phyloP scores from a whole-genome alignment of 2,329 filamentous ascomycete species.

The Sclerotinia glacialis region DNA sequence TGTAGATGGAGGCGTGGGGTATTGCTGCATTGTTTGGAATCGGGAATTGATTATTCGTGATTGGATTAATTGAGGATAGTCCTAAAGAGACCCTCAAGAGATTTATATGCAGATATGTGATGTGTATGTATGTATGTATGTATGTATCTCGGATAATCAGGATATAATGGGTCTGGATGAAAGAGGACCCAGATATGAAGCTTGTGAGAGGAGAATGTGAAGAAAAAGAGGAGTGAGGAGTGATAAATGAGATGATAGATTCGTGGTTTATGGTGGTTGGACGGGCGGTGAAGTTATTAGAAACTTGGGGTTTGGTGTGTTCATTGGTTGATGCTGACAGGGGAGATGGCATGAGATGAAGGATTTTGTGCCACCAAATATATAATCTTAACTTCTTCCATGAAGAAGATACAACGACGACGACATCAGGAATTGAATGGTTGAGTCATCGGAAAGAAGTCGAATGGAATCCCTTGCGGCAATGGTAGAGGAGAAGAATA shows the following conservation, averaged over 20 bases:
- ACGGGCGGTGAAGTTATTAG: constrained; percentile 12
- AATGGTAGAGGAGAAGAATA: background rate
- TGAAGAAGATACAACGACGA: background rate
- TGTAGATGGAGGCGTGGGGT: constrained; percentile 10
- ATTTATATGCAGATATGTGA: background rate
- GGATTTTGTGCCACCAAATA: background rate
- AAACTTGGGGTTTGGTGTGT: background rate
- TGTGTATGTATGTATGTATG: constrained; percentile 1
- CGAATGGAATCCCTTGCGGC: background rate
- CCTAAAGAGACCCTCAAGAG: too few relatives aligned
- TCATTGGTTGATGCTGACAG: background rate
- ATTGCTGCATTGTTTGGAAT: constrained; percentile 8
- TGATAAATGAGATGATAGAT: background rate
- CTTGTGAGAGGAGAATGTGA: constrained; percentile 1
- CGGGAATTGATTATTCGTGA: background rate
- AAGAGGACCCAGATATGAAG: background rate
- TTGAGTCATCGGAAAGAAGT: background rate
- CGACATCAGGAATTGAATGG: background rate
- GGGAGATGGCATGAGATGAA: background rate
- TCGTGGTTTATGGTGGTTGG: constrained; percentile 11
- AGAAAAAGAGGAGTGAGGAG: background rate
- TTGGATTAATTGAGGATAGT: background rate
- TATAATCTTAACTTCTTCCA: background rate
- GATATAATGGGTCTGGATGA: background rate
- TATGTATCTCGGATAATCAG: constrained; percentile 2